Conservation (phyloP, 1,139 yeast genomes). For the Arxiozyma bovina region DNA sequence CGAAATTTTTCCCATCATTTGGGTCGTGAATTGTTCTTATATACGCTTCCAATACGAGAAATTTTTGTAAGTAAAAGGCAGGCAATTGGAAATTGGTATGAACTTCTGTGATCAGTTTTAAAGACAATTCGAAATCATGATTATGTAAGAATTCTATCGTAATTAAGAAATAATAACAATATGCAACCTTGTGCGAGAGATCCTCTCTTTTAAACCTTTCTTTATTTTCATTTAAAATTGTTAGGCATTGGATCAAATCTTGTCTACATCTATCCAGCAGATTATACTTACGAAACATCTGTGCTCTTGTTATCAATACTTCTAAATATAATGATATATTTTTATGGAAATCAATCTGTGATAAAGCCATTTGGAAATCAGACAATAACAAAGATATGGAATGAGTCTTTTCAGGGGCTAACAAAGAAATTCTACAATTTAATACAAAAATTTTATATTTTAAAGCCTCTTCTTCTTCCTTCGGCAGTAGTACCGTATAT, state of each 20-base stretch:
- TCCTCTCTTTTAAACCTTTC: conserved; percentile 8
- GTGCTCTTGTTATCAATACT: conserved; percentile 17
- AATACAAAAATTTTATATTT: conserved; percentile 9
- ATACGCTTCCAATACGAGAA: conserved; percentile 10
- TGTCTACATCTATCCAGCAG: conserved; percentile 9
- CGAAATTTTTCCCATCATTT: conserved; percentile 4
- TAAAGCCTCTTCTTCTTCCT: not conserved
- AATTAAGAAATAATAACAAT: conserved; percentile 12
- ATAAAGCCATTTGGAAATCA: conserved; percentile 12
- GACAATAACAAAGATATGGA: conserved; percentile 9
- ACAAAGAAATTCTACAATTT: conserved; percentile 14
- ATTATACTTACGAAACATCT: conserved; percentile 13
- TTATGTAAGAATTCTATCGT: conserved; percentile 7
- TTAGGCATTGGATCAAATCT: conserved; percentile 12
- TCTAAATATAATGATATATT: conserved; percentile 12
- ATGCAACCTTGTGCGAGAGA: conserved; percentile 12
- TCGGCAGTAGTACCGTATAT: not conserved
- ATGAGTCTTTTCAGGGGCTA: conserved; percentile 8
- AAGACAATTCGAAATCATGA: conserved; percentile 4
- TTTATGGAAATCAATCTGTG: conserved; percentile 8
- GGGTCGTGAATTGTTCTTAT: conserved; percentile 7
- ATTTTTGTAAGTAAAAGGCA: conserved; percentile 8
- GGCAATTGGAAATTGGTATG: conserved; percentile 10
- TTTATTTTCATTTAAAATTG: conserved; percentile 11
- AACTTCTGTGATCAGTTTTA: conserved; percentile 9